A percentile compares a stretch with the other conserved stretches of the same genome.
Conservation (phyloP, 2,329 filamentous ascomycete genomes). For the Fonsecaea multimorphosa region DNA sequence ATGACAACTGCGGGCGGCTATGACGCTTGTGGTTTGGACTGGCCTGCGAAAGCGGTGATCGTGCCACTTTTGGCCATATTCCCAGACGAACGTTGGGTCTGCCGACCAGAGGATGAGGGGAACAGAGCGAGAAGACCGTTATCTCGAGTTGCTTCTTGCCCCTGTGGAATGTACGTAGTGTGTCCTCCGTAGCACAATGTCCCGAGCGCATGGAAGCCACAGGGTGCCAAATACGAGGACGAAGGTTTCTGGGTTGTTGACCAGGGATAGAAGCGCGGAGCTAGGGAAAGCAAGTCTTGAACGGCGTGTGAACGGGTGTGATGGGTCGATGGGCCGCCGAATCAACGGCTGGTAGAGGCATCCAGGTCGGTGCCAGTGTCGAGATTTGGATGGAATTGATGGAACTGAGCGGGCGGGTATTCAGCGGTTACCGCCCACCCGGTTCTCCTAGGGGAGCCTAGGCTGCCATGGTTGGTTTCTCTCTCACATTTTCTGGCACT, state of each 20-base stretch:
- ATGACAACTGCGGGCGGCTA: neutral
- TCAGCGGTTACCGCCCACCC: slow-evolving; percentile 29
- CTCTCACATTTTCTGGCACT: slow-evolving; percentile 14
- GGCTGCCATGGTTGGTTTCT: slow-evolving; percentile 7
- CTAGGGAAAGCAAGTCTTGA: slow-evolving; percentile 21
- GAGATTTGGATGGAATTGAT: neutral
- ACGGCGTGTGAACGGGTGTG: slow-evolving; percentile 28
- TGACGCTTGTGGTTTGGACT: neutral
- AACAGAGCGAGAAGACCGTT: neutral
- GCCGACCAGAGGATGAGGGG: neutral
- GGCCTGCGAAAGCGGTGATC: neutral
- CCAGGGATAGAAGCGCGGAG: slow-evolving; percentile 26
- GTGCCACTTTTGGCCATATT: neutral
- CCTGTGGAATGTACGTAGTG: neutral
- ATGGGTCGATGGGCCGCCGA: slow-evolving; percentile 20
- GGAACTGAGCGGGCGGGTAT: slow-evolving; percentile 16
- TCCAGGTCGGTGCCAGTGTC: too few species aligned
- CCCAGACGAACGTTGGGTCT: neutral
- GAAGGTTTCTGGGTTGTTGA: neutral
- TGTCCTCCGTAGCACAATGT: neutral
- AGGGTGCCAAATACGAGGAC: neutral
- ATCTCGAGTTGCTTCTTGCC: slow-evolving; percentile 3
- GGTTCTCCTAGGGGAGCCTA: slow-evolving; percentile 15
- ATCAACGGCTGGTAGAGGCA: slow-evolving; percentile 20
- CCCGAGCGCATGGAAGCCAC: slow-evolving; percentile 7